These are phyloP conservation scores for Casaregolazyma suthepensis DNA, from an alignment of 1,139 yeast genomes.

Conservation along the genomic window DNA sequence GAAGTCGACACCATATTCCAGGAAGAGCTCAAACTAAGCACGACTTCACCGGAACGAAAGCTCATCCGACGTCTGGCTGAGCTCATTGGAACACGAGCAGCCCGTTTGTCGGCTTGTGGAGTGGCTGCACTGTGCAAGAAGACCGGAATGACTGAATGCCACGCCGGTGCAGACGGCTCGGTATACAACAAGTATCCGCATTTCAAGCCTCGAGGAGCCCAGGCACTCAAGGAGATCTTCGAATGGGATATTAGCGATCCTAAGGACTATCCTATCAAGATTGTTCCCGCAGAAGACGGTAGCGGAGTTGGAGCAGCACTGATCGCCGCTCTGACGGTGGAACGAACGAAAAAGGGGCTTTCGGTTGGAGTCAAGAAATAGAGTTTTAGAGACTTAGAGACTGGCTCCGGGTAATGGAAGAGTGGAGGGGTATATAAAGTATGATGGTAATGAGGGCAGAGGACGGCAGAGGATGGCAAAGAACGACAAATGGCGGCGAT, in stretches of 20 bases:
- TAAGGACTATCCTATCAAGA: constrained; percentile 65
- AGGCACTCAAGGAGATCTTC: constrained; percentile 83
- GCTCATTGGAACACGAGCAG: constrained; percentile 85
- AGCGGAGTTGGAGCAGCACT: constrained; percentile 98
- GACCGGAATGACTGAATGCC: constrained; percentile 71
- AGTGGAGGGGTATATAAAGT: too few species aligned
- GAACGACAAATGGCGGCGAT: too few species aligned
- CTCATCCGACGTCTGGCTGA: constrained; percentile 79
- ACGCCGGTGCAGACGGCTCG: constrained; percentile 97
- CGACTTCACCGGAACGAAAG: constrained; percentile 76
- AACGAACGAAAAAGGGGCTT: constrained; percentile 62
- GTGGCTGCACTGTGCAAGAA: constrained; percentile 91
- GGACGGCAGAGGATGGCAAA: too few species aligned
- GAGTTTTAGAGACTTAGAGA: background rate
- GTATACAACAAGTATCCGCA: constrained; percentile 91
- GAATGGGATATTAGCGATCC: constrained; percentile 57
- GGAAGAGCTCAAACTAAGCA: constrained; percentile 50
- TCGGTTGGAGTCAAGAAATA: constrained; percentile 57
- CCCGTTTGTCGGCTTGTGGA: constrained; percentile 91
- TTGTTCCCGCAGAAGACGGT: constrained; percentile 95
- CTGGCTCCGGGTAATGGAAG: background rate
- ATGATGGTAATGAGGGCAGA: too few species aligned
- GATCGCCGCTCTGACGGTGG: constrained; percentile 87
- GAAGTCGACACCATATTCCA: constrained; percentile 67
- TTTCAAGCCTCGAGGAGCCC: constrained; percentile 83